Base-by-base conservation (phyloP, 1,284 basidiomycete genomes). In the Fomitopsis palustris region DNA sequence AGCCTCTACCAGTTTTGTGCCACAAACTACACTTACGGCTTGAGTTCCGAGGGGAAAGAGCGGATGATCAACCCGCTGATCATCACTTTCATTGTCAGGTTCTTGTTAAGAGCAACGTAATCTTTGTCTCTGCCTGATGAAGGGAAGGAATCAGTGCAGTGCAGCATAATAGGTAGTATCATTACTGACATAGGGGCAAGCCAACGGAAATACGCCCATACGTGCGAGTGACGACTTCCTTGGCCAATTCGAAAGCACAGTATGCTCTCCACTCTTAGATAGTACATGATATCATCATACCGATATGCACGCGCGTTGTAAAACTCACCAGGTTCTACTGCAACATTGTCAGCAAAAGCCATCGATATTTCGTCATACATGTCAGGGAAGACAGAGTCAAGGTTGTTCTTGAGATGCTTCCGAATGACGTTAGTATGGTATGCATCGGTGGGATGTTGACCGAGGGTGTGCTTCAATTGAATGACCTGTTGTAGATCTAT, bases 181-280 rank as follows among this genome's bases (percentile, higher is more conserved):
- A 17, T 7, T 47, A 9, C 53, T 37, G 53, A 80, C 79, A 79
- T 33, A 76, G 49, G 8, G 75, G 74, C 12, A 72, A 53, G 7
- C 80, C 79, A 19, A 81, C 77, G 57, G 81, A 81, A 35, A 76
- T 60, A 33, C 80, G 76, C 58, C 75, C 81, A 55, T 70, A 76
- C 56, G 69, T 67, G 63, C 77, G 74, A 62, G 73, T 74, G 56
- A 76, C 72, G 42, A 74, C 67, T 53, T 70, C 67, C 67, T 70
- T 67, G 47, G 69, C n/a, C 4, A 43, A 7, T 12, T 43, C 41
- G 12, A 43, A 43, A 5, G 41, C 19, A 7, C 19, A 21, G 19
- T 43, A 21, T 19, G n/a, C 41, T 21, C 4, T 43, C 41, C 41
- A 43, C 10, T 43, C 41, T 43, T 43, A 2, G n/a, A 19, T 6